Base-by-base conservation (phyloP, 176 grass and related monocot species). In the Leersia perrieri region DNA sequence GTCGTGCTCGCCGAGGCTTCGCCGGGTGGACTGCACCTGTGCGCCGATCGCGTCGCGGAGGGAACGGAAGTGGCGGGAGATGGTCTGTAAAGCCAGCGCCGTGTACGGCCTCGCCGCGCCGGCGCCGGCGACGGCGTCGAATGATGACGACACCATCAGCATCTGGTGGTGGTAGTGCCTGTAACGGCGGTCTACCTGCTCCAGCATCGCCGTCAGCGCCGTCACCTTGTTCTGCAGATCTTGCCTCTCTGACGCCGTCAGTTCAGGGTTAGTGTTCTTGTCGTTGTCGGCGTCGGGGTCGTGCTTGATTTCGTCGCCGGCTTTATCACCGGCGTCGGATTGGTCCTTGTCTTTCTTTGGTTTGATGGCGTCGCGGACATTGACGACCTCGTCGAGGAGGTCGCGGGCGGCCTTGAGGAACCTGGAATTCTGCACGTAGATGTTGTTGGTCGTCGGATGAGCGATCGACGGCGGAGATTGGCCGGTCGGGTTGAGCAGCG, bases 191-290 rank as follows among this genome's bases (percentile, higher is more conserved):
- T 94, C 91, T 5, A 97, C 92, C 92, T 94, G 86, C 0, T 98
- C 95, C 63, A 98, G 75, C 84, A 98, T 94, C 23, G 92, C 84
- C 78, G 93, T 75, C 55, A 98, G 82, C 4, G 91, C 93, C 23
- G 86, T 93, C 55, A 98, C 88, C 55, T 98, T 98, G 91, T 98
- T 93, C 86, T 95, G 95, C 13, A 98, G 90, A 31, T 98, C 95
- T 15, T 98, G 95, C 78, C 90, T 84, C 66, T 94, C 95, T 26
- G 92, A 79, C 16, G 95, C 73, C 47, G 95, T 91, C 23, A 98
- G 83, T 55, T 98, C 92, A 57, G 76, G 40, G 26, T 77, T 33
- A 6, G n/a, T n/a, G n/a, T n/a, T n/a, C 74, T 71, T 87, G 28
- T 87, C 87, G 33, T 94, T 91, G 35, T 91, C 83, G 45, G 53